Conservation (phyloP, 306 rosid genomes). For the Cucurbita ficifolia region DNA sequence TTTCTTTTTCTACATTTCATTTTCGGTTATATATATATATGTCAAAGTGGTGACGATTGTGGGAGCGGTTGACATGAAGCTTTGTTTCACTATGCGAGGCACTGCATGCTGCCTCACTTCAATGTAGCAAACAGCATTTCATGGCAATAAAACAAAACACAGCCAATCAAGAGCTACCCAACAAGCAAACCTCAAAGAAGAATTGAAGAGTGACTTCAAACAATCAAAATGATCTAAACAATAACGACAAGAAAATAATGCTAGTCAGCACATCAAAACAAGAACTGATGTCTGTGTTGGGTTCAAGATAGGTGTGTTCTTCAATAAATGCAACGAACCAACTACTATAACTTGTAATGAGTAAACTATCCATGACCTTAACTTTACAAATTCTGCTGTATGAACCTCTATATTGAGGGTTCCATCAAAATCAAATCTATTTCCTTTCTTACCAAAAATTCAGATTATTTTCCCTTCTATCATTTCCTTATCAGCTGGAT, state of each 20-base stretch:
- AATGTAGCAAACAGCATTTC: background rate
- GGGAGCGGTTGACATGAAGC: background rate
- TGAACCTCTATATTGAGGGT: too few relatives aligned
- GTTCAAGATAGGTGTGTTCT: background rate
- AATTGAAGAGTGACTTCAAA: background rate
- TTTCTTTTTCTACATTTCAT: background rate
- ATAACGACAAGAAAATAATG: too few relatives aligned
- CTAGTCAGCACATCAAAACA: background rate
- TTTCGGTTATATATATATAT: background rate
- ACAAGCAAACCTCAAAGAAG: background rate
- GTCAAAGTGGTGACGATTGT: background rate
- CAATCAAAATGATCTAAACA: background rate
- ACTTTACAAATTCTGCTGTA: too few relatives aligned
- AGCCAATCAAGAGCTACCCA: background rate
- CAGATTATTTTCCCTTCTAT: too few relatives aligned
- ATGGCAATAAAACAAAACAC: background rate
- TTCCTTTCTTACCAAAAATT: background rate
- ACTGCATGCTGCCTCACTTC: background rate
- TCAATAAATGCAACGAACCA: background rate
- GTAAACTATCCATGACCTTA: too few relatives aligned
- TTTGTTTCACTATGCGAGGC: background rate
- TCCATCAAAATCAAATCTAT: too few relatives aligned
- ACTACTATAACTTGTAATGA: too few relatives aligned
- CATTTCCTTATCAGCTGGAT: too few relatives aligned
- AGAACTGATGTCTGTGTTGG: background rate